Base-by-base conservation (phyloP, 768 basidiomycete genomes). In the Kwoniella newhampshirensis region DNA sequence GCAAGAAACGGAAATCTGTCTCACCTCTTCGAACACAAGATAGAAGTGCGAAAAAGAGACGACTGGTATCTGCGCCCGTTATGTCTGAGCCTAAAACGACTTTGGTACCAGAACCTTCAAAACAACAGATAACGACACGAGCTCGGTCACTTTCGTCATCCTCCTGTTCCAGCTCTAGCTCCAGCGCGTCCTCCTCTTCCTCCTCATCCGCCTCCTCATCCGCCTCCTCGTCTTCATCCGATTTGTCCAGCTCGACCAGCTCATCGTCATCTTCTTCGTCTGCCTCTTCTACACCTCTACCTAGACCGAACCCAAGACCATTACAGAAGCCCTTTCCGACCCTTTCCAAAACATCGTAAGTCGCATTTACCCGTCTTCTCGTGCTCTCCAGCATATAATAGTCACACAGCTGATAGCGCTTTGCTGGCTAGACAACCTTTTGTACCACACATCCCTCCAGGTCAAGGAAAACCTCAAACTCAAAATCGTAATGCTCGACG, bases 381-480 rank as follows among this genome's bases (percentile, higher is more conserved):
- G 32, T 32, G 7, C 32, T 32, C 32, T 32, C 32, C 17, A 48
- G n/a, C n/a, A n/a, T n/a, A n/a, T n/a, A n/a, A n/a, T n/a, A n/a
- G n/a, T n/a, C n/a, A n/a, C n/a, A n/a, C n/a, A n/a, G n/a, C n/a
- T n/a, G n/a, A n/a, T n/a, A n/a, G n/a, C n/a, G n/a, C n/a, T n/a
- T n/a, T n/a, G n/a, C n/a, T n/a, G n/a, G n/a, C n/a, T 32, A 32
- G 32, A 32, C 7, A 6, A 32, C 13, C 32, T 6, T 32, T 13
- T 6, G 6, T 13, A 32, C 26, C 50, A 17, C 50, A 21, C 18
- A 48, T 60, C 26, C 63, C 58, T 11, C 70, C 70, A 13, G 67
- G 70, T 28, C 57, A 64, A 56, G 70, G 70, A 9, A 72, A 67
- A 52, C 21, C 60, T 2, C 32, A 44, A 6, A 72, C 70, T 4